A percentile compares a stretch with the other conserved stretches of the same genome.
Conservation (phyloP, 2,329 filamentous ascomycete species). For the Fusarium sarcochroum region DNA sequence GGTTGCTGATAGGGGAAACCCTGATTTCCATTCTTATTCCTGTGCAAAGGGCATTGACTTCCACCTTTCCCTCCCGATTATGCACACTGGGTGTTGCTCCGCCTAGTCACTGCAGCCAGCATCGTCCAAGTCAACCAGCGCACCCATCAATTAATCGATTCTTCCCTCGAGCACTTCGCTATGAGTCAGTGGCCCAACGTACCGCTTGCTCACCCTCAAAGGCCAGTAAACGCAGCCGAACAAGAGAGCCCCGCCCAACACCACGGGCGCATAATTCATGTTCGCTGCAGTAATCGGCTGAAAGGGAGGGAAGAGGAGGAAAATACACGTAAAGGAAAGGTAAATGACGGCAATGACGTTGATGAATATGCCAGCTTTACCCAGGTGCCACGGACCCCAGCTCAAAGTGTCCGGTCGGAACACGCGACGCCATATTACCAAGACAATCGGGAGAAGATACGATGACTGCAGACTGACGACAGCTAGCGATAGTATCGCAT, state of each 20-base stretch:
- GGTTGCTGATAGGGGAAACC: too few species aligned
- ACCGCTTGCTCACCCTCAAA: too few species aligned
- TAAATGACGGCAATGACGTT: slow-evolving; percentile 8
- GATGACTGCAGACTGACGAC: slow-evolving; percentile 11
- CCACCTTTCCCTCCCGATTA: too few species aligned
- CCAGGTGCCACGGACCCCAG: slow-evolving; percentile 7
- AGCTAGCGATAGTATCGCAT: slow-evolving; percentile 12
- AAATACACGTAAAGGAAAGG: background rate
- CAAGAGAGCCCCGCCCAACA: too few species aligned
- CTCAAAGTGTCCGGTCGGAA: background rate
- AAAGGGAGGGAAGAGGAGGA: slow-evolving; percentile 5
- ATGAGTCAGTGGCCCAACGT: background rate
- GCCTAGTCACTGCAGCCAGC: too few species aligned
- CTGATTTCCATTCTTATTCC: too few species aligned
- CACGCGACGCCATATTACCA: slow-evolving; percentile 5
- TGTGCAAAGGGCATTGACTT: too few species aligned
- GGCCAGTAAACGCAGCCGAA: too few species aligned
- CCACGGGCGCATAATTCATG: slow-evolving; percentile 13
- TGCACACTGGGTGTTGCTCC: too few species aligned
- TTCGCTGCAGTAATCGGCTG: slow-evolving; percentile 13
- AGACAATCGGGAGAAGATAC: slow-evolving; percentile 4
- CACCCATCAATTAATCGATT: too few species aligned
- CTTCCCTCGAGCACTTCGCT: background rate
- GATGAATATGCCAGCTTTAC: background rate
- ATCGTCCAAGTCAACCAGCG: too few species aligned